These are phyloP conservation scores for Brassica hybrid DNA, from an alignment of 441 rosid genomes.

Conservation along the genomic window DNA sequence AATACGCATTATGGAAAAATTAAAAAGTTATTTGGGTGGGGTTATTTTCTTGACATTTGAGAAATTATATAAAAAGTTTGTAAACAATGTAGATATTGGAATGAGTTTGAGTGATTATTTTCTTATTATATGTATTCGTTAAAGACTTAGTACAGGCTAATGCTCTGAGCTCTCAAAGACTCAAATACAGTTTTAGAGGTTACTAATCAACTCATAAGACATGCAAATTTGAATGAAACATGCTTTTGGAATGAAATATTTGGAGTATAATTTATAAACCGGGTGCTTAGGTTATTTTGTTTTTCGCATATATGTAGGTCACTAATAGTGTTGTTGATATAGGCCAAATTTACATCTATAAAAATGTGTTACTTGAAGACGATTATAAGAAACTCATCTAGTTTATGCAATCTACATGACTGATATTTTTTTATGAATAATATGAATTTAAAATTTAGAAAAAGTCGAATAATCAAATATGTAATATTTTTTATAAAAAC, in stretches of 20 bases:
- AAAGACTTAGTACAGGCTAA: not conserved
- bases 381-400: too few relatives aligned
- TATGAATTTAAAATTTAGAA: too few relatives aligned
- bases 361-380: too few relatives aligned
- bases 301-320: too few relatives aligned
- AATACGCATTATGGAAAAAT: conserved; percentile 28
- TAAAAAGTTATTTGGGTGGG: conserved; percentile 27
- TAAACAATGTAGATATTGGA: conserved; percentile 25
- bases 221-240: not conserved
- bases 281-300: not conserved
- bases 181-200: not conserved
- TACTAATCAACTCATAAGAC: not conserved
- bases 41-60: conserved; percentile 7
- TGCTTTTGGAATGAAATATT: not conserved
- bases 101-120: conserved; percentile 18
- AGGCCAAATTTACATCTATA: too few relatives aligned
- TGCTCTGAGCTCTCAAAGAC: not conserved
- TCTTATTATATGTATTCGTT: not conserved
- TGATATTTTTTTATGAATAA: too few relatives aligned
- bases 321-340: too few relatives aligned
- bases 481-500: too few relatives aligned
- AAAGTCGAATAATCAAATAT: too few relatives aligned
- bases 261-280: not conserved
- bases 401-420: too few relatives aligned
- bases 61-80: conserved; percentile 20